These are phyloP conservation scores for Salix arbutifolia DNA, from an alignment of 345 rosid species.

Conservation along the genomic window DNA sequence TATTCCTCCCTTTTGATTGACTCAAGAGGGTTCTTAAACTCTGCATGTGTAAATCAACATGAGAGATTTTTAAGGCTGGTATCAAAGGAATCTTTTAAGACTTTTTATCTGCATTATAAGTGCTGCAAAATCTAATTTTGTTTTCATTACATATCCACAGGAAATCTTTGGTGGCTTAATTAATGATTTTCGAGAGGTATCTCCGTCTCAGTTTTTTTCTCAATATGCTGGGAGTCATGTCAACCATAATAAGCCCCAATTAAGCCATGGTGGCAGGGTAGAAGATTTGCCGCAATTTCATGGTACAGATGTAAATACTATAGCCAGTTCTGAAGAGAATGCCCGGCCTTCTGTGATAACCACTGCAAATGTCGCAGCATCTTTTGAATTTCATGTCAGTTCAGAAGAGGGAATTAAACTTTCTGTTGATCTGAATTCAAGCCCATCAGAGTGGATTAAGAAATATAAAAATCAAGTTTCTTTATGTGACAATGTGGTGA, in stretches of 20 bases:
- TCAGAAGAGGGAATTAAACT: constrained; percentile 75
- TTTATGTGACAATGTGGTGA: constrained; percentile 36
- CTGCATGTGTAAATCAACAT: not conserved
- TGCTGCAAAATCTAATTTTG: not conserved
- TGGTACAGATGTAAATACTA: constrained; percentile 23
- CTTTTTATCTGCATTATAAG: not conserved
- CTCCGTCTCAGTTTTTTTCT: constrained; percentile 26
- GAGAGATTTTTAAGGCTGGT: not conserved
- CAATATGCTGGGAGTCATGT: constrained; percentile 21
- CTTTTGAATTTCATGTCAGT: constrained; percentile 68
- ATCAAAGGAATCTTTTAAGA: not conserved
- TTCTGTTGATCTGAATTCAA: constrained; percentile 62
- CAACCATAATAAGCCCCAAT: constrained; percentile 20
- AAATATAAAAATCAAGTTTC: constrained; percentile 52
- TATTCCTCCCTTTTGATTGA: not conserved
- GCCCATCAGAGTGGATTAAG: constrained; percentile 64
- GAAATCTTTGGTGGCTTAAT: constrained; percentile 30
- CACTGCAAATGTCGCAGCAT: constrained; percentile 29
- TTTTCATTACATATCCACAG: constrained; percentile 25
- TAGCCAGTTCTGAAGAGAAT: constrained; percentile 30
- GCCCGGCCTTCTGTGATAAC: constrained; percentile 13
- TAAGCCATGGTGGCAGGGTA: constrained; percentile 18
- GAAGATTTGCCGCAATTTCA: constrained; percentile 27
- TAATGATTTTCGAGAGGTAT: constrained; percentile 13
- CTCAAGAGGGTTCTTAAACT: not conserved